phyloP scores from a whole-genome alignment of 306 rosid genomes.

The Delonix regia region DNA sequence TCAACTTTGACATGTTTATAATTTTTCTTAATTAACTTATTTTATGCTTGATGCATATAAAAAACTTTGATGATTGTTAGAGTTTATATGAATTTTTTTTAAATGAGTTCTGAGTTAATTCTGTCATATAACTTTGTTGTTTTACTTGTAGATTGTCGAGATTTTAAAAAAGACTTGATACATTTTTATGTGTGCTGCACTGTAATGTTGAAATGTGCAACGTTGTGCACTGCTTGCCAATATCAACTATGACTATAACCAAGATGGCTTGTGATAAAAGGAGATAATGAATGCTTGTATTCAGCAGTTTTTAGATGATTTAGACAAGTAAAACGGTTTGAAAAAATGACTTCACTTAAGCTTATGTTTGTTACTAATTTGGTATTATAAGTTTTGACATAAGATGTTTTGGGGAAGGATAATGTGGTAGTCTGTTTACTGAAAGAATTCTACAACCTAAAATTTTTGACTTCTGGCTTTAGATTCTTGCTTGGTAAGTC shows the following conservation, averaged over 20 bases:
- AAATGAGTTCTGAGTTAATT: background rate
- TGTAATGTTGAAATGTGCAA: background rate
- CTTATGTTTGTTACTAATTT: background rate
- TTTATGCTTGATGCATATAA: background rate
- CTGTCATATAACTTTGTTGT: background rate
- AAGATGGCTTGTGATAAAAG: background rate
- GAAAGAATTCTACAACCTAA: background rate
- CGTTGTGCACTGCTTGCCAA: background rate
- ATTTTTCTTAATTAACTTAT: background rate
- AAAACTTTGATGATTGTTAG: background rate
- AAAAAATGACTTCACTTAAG: background rate
- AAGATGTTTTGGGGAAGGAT: background rate
- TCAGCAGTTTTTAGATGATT: conserved; percentile 10
- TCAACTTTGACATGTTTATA: background rate
- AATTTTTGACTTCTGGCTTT: background rate
- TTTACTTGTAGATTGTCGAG: background rate
- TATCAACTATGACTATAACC: background rate
- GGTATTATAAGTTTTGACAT: background rate
- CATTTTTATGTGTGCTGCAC: background rate
- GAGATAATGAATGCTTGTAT: background rate
- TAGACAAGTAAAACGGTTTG: background rate
- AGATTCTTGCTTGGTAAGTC: background rate
- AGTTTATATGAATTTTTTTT: background rate
- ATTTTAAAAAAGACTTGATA: background rate
- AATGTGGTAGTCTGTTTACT: background rate